Evolutionary conservation across 805 yeast genomes (phyloP).

Genomic region (Tetrapisispora fleetii): DNA sequence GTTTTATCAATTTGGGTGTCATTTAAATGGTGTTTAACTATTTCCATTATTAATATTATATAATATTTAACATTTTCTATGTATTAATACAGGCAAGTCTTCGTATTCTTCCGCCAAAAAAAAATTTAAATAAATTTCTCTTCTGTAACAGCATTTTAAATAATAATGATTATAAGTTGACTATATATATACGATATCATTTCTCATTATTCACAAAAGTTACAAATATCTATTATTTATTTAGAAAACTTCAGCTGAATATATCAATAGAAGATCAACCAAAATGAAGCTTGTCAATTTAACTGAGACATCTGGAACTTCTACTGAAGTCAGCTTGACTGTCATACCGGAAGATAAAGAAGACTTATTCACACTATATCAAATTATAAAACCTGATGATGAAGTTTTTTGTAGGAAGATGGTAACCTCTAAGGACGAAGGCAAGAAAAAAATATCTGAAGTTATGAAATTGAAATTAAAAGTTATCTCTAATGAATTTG

Average conservation of each 20-base stretch:
- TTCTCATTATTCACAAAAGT: too few species aligned
- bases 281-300: slow-evolving; percentile 16
- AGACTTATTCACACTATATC: slow-evolving; percentile 83
- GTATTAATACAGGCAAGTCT: too few species aligned
- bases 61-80: too few species aligned
- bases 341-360: slow-evolving; percentile 80
- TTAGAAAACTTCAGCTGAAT: not conserved
- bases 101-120: too few species aligned
- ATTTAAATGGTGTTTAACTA: too few species aligned
- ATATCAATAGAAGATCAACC: not conserved
- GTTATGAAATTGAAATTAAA: slow-evolving; percentile 48
- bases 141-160: too few species aligned
- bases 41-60: too few species aligned
- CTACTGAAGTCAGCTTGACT: slow-evolving; percentile 32
- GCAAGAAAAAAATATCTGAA: slow-evolving; percentile 44
- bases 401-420: slow-evolving; percentile 58
- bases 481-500: slow-evolving; percentile 67
- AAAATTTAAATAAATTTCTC: too few species aligned
- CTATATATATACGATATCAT: too few species aligned
- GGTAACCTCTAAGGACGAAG: slow-evolving; percentile 56
- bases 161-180: too few species aligned
- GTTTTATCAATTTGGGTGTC: too few species aligned
- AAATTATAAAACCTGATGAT: slow-evolving; percentile 69
- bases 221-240: too few species aligned
- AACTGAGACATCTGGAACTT: slow-evolving; percentile 8